Evolutionary conservation across 2,329 filamentous ascomycete species (phyloP).

Genomic region (Pestalotiopsis fici): DNA sequence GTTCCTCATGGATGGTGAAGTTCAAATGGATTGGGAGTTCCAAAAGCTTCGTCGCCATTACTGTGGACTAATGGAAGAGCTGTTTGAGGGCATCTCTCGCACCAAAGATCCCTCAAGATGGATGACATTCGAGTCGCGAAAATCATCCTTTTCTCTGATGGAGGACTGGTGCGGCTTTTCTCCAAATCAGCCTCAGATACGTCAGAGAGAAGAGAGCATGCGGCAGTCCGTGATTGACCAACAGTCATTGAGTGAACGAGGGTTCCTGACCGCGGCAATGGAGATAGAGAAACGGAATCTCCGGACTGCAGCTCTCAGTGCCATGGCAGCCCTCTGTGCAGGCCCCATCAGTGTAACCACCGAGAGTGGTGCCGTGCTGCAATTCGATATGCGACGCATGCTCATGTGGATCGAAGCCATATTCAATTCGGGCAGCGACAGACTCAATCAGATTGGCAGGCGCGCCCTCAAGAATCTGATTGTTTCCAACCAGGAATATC

Average conservation of each 20-base stretch:
- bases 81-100: constrained; percentile 88
- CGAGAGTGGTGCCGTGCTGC: constrained; percentile 81
- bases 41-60: constrained; percentile 91
- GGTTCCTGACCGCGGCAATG: constrained; percentile 82
- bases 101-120: constrained; percentile 84
- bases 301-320: constrained; percentile 84
- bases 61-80: constrained; percentile 87
- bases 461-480: constrained; percentile 89
- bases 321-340: constrained; percentile 92
- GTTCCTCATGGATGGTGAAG: constrained; percentile 91
- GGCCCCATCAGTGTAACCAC: constrained; percentile 84
- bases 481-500: constrained; percentile 83
- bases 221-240: constrained; percentile 81
- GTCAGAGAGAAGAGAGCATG: constrained; percentile 83
- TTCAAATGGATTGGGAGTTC: constrained; percentile 93
- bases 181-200: constrained; percentile 82
- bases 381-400: constrained; percentile 92
- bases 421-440: constrained; percentile 88
- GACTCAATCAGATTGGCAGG: constrained; percentile 86
- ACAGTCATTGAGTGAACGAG: constrained; percentile 73
- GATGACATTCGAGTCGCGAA: constrained; percentile 97
- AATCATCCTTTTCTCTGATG: constrained; percentile 95
- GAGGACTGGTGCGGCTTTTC: constrained; percentile 99
- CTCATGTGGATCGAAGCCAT: constrained; percentile 95
- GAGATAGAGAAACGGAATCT: constrained; percentile 97